phyloP scores from a whole-genome alignment of 2,329 filamentous ascomycete species.

The Zasmidium angulare region DNA sequence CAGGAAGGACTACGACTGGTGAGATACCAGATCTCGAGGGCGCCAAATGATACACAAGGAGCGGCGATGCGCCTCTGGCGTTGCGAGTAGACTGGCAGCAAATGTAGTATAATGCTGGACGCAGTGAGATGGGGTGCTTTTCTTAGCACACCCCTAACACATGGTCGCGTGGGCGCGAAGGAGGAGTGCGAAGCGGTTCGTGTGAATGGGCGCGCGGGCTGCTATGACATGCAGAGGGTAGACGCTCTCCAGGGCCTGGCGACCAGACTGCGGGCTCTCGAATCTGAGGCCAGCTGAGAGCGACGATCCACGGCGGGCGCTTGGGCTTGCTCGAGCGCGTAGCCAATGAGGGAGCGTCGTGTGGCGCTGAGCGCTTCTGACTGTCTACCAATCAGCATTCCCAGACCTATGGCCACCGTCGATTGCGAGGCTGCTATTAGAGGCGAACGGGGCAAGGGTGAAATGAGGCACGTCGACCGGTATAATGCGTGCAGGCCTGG shows the following conservation, averaged over 20 bases:
- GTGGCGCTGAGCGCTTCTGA: slow-evolving; percentile 8
- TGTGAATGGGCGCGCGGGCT: slow-evolving; percentile 18
- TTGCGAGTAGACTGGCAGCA: slow-evolving; percentile 18
- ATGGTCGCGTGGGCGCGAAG: slow-evolving; percentile 26
- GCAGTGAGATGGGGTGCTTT: slow-evolving; percentile 23
- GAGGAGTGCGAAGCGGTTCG: slow-evolving; percentile 9
- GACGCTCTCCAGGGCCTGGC: slow-evolving; percentile 12
- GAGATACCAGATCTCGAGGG: slow-evolving; percentile 35
- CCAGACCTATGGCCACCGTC: slow-evolving; percentile 22
- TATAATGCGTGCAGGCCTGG: background rate
- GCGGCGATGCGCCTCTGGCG: slow-evolving; percentile 26
- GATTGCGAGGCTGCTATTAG: slow-evolving; percentile 20
- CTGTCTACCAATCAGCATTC: slow-evolving; percentile 22
- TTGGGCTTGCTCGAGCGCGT: slow-evolving; percentile 9
- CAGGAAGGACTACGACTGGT: slow-evolving; percentile 33
- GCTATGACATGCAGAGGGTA: slow-evolving; percentile 16
- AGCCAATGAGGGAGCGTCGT: slow-evolving; percentile 18
- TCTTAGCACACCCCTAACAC: slow-evolving; percentile 32
- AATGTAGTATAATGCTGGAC: slow-evolving; percentile 18
- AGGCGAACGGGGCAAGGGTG: slow-evolving; percentile 5
- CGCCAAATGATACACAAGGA: slow-evolving; percentile 30
- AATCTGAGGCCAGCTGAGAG: slow-evolving; percentile 17
- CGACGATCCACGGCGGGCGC: slow-evolving; percentile 5
- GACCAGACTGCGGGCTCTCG: slow-evolving; percentile 10
- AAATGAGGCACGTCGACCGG: background rate